phyloP scores from a whole-genome alignment of 2,329 filamentous ascomycete genomes.

The Eutypa lata region DNA sequence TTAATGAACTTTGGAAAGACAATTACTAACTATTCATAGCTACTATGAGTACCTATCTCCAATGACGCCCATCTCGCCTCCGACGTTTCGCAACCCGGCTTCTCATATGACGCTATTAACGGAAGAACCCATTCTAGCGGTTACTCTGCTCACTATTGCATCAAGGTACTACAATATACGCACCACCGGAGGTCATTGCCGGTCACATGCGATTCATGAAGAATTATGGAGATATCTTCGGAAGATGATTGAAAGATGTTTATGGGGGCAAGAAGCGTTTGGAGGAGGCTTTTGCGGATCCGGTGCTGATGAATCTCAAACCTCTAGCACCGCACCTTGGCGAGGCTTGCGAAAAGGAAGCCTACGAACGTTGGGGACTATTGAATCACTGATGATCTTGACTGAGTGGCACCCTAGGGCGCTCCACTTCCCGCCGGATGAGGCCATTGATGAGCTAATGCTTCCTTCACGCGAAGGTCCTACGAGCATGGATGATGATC shows the following conservation, averaged over 20 bases:
- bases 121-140: constrained; percentile 88
- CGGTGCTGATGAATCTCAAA: constrained; percentile 59
- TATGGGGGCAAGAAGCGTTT: constrained; percentile 96
- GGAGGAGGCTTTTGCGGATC: constrained; percentile 82
- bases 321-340: constrained; percentile 68
- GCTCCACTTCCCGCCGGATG: constrained; percentile 85
- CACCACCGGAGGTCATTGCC: constrained; percentile 76
- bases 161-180: constrained; percentile 81
- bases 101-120: constrained; percentile 77
- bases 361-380: constrained; percentile 83
- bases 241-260: constrained; percentile 90
- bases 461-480: constrained; percentile 56
- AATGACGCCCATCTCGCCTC: constrained; percentile 88
- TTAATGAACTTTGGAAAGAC: background rate
- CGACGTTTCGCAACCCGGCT: constrained; percentile 80
- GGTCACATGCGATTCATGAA: constrained; percentile 89
- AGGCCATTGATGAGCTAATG: constrained; percentile 67
- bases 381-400: constrained; percentile 89
- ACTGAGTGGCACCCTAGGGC: constrained; percentile 97
- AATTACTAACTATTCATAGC: constrained; percentile 36
- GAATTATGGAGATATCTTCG: constrained; percentile 93
- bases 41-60: constrained; percentile 92
- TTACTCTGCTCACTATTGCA: constrained; percentile 87
- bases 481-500: constrained; percentile 42
- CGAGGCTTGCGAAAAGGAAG: constrained; percentile 72